phyloP scores from a whole-genome alignment of 108 stramenopile species.

The Epithemia pelagica region DNA sequence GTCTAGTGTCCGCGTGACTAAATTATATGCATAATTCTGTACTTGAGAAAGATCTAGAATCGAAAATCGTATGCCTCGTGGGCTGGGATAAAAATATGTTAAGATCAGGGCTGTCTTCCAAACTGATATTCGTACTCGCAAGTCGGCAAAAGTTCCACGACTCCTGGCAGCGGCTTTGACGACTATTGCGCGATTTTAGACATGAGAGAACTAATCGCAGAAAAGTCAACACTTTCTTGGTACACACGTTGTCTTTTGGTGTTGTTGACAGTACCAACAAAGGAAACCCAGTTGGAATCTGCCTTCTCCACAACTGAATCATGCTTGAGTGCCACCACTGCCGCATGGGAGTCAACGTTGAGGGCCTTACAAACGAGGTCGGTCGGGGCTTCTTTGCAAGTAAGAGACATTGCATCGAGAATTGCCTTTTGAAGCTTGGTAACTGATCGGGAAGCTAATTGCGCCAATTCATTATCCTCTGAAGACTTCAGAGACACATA shows the following conservation, averaged over 20 bases:
- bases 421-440: slow-evolving; percentile 41
- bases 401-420: slow-evolving; percentile 49
- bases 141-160: too few relatives aligned
- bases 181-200: slow-evolving; percentile 19
- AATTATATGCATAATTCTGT: too few relatives aligned
- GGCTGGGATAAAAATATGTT: too few relatives aligned
- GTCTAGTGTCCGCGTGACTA: slow-evolving; percentile 54
- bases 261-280: slow-evolving; percentile 62
- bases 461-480: slow-evolving; percentile 31
- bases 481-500: slow-evolving; percentile 35
- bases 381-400: slow-evolving; percentile 58
- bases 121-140: too few relatives aligned
- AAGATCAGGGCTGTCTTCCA: too few relatives aligned
- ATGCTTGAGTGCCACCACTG: slow-evolving; percentile 26
- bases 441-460: slow-evolving; percentile 33
- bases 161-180: too few relatives aligned
- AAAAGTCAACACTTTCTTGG: slow-evolving; percentile 45
- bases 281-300: slow-evolving; percentile 42
- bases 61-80: too few relatives aligned
- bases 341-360: slow-evolving; percentile 35
- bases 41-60: too few relatives aligned
- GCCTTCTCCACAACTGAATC: slow-evolving; percentile 27
- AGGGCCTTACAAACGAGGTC: slow-evolving; percentile 39
- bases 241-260: slow-evolving; percentile 60
- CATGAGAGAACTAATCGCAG: slow-evolving; percentile 39